Base-by-base conservation (phyloP, 306 rosid species). In the Cucurbita maxima region DNA sequence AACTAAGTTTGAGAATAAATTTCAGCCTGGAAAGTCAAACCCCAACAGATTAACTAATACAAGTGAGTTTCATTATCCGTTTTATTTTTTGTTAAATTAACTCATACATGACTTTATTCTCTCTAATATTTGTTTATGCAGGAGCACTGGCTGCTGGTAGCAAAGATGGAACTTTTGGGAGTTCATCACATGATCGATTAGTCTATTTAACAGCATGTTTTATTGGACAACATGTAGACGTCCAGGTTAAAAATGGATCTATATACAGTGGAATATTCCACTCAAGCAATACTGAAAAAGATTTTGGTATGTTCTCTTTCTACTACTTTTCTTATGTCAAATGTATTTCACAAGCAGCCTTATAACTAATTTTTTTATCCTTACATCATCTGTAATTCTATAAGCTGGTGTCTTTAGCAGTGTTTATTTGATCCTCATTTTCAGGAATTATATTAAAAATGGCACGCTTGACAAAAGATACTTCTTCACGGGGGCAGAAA, bases 181-280 rank as follows among this genome's bases (percentile, higher is more conserved):
- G 87, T 86, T 84, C 88, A 73, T 86, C 96, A 7, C 86, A 70
- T 56, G 99, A 94, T 76, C 90, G 95, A 76, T 72, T 94, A 63
- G 89, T 89, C 22, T 86, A 83, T 83, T 58, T 90, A 76, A 81
- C 87, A 43, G 73, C 96, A 52, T 87, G 90, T 81, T 84, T 87
- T 76, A 79, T 94, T 86, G 98, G 98, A 76, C 90, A 90, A n/a
- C 92, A 88, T 22, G 98, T 94, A 78, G 95, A 94, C 66, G 98
- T 86, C 77, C 98, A 87, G 86, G 89, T 90, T 82, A 89, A 88
- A 84, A 87, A 85, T 83, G 98, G 98, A 80, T 87, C 90, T 77
- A 73, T 84, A 66, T 94, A 89, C 87, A 83, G 92, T 76, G 98
- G 98, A 82, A 85, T 94, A 81, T 94, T 90, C 84, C 95, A 94